Evolutionary conservation across 768 basidiomycete species (phyloP).

Genomic region (Antrodiella citrinella): DNA sequence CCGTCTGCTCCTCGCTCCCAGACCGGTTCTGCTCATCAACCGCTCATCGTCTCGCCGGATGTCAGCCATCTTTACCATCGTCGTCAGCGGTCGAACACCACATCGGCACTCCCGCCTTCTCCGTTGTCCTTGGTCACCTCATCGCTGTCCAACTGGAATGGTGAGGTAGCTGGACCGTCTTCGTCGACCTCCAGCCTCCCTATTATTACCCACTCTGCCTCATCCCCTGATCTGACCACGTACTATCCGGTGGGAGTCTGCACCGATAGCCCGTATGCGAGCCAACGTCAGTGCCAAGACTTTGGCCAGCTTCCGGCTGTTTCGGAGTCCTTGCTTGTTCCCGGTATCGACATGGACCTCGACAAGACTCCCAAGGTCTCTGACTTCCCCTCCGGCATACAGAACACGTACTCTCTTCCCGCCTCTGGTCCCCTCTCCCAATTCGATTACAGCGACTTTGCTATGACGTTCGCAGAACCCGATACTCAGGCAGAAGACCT

Average conservation of each 20-base stretch:
- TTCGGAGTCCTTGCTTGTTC: neutral
- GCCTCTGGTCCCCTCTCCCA: neutral
- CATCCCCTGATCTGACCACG: neutral
- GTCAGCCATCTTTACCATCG: constrained; percentile 14
- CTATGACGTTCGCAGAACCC: neutral
- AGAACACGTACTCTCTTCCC: constrained; percentile 4
- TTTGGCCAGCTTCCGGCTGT: neutral
- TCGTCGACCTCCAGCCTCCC: constrained; percentile 1
- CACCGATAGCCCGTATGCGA: neutral
- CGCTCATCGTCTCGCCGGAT: neutral
- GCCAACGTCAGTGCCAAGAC: neutral
- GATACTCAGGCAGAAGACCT: constrained; percentile 12
- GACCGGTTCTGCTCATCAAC: neutral
- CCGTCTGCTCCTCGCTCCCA: constrained; percentile 2
- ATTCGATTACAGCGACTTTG: constrained; percentile 1
- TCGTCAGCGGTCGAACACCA: constrained; percentile 17
- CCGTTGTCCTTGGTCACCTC: constrained; percentile 27
- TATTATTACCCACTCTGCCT: constrained; percentile 1
- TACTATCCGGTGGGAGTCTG: neutral
- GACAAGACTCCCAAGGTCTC: constrained; percentile 15
- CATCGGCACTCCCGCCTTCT: constrained; percentile 18
- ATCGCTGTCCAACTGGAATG: constrained; percentile 35
- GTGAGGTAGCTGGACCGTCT: constrained; percentile 9
- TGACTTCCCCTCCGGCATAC: constrained; percentile 14
- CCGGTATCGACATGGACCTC: constrained; percentile 11